Conservation (phyloP, 2,329 filamentous ascomycete genomes). For the Cordyceps fumosorosea region DNA sequence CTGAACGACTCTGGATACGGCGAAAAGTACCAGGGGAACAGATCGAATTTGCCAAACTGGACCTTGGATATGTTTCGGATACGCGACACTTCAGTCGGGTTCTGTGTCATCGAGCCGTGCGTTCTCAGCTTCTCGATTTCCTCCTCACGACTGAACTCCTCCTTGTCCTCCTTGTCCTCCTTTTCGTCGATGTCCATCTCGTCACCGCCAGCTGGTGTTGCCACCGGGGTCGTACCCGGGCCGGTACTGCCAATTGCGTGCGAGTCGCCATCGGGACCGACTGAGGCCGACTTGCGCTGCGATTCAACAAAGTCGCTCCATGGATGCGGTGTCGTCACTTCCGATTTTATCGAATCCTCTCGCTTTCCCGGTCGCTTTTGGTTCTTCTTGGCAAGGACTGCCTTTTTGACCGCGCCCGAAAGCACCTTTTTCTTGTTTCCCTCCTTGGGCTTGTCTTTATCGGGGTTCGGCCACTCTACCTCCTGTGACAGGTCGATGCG, state of each 20-base stretch:
- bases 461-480: constrained; percentile 92
- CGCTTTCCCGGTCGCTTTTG: constrained; percentile 50
- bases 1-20: constrained; percentile 88
- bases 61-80: constrained; percentile 92
- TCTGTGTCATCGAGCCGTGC: constrained; percentile 97
- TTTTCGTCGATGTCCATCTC: constrained; percentile 52
- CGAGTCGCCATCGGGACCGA: constrained; percentile 37
- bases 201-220: constrained; percentile 39
- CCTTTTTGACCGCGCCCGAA: constrained; percentile 51
- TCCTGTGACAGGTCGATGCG: constrained; percentile 83
- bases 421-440: constrained; percentile 65
- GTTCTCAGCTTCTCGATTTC: constrained; percentile 96
- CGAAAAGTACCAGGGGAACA: constrained; percentile 98
- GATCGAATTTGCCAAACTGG: constrained; percentile 85
- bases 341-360: constrained; percentile 48
- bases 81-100: constrained; percentile 90
- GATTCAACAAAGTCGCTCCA: constrained; percentile 47
- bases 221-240: constrained; percentile 38
- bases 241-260: constrained; percentile 39
- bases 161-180: constrained; percentile 33
- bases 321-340: constrained; percentile 47
- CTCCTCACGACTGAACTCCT: constrained; percentile 70
- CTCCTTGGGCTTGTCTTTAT: constrained; percentile 74
- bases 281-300: constrained; percentile 37
- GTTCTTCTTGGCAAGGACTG: constrained; percentile 46